Evolutionary conservation across 768 basidiomycete species (phyloP).

Genomic region (Boletellus ananiceps): DNA sequence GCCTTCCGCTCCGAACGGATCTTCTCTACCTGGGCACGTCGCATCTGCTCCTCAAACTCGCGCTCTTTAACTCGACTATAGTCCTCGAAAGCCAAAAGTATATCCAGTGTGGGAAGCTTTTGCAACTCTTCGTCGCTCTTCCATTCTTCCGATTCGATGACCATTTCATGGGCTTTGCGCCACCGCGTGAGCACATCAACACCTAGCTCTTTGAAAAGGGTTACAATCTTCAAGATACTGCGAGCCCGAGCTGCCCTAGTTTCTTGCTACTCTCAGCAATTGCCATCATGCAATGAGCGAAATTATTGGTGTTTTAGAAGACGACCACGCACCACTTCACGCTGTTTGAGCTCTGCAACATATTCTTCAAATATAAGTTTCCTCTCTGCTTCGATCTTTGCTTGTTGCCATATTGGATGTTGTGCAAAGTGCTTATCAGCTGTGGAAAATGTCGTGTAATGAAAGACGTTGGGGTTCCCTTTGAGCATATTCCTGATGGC

Average conservation of each 20-base stretch:
- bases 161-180: constrained; percentile 75
- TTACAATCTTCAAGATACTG: constrained; percentile 78
- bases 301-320: not conserved
- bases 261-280: constrained; percentile 54
- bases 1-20: constrained; percentile 83
- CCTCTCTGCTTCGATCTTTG: constrained; percentile 80
- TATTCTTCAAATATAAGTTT: constrained; percentile 90
- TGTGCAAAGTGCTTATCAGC: constrained; percentile 82
- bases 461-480: constrained; percentile 83
- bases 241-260: constrained; percentile 70
- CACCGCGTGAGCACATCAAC: constrained; percentile 94
- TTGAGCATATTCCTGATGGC: constrained; percentile 81
- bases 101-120: constrained; percentile 84
- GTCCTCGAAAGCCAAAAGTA: constrained; percentile 91
- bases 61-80: constrained; percentile 86
- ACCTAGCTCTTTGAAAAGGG: constrained; percentile 79
- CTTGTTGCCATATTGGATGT: constrained; percentile 90
- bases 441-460: constrained; percentile 87
- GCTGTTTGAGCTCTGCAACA: constrained; percentile 75
- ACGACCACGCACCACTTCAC: constrained; percentile 70
- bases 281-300: constrained; percentile 6
- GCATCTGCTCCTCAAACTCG: constrained; percentile 85
- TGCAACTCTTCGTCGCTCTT: constrained; percentile 69
- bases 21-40: constrained; percentile 77
- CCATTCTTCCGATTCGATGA: constrained; percentile 78